Conservation (phyloP, 768 basidiomycete species). For the Epithele typhae region DNA sequence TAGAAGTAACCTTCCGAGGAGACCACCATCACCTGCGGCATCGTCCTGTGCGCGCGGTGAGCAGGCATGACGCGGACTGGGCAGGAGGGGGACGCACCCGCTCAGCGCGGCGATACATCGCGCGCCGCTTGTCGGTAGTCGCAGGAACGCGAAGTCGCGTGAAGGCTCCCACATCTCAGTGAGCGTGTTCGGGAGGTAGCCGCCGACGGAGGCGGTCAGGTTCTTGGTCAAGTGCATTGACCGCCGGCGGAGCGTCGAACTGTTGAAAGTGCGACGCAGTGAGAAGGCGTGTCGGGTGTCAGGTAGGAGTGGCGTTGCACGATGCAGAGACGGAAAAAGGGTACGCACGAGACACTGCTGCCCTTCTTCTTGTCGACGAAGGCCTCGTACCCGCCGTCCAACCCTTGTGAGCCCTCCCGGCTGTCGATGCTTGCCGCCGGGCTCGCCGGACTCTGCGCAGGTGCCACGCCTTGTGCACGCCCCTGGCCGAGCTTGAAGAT, state of each 20-base stretch:
- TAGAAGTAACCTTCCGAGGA: conserved; percentile 96
- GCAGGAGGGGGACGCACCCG: conserved; percentile 49
- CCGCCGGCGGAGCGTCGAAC: conserved; percentile 56
- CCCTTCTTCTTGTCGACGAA: conserved; percentile 76
- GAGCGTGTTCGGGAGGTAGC: conserved; percentile 81
- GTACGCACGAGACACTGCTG: conserved; percentile 49
- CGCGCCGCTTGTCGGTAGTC: conserved; percentile 73
- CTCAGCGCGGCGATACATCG: conserved; percentile 87
- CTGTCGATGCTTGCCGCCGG: conserved; percentile 66
- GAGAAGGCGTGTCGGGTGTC: background rate
- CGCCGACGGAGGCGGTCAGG: conserved; percentile 74
- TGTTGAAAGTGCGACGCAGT: conserved; percentile 1
- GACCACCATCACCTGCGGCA: conserved; percentile 96
- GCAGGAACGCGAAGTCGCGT: conserved; percentile 88
- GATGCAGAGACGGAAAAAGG: no score
- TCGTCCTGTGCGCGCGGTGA: conserved; percentile 49
- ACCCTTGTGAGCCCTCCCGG: conserved; percentile 49
- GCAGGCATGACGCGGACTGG: no score
- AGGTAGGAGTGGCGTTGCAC: background rate
- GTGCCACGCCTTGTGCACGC: conserved; percentile 10
- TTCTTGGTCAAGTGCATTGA: conserved; percentile 74
- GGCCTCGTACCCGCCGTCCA: conserved; percentile 82
- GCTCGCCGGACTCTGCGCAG: conserved; percentile 40
- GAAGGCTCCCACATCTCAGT: conserved; percentile 98
- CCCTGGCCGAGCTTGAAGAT: conserved; percentile 81